Base-by-base conservation (phyloP, 139 green algal genomes). In the Astrephomene gubernaculifera region DNA sequence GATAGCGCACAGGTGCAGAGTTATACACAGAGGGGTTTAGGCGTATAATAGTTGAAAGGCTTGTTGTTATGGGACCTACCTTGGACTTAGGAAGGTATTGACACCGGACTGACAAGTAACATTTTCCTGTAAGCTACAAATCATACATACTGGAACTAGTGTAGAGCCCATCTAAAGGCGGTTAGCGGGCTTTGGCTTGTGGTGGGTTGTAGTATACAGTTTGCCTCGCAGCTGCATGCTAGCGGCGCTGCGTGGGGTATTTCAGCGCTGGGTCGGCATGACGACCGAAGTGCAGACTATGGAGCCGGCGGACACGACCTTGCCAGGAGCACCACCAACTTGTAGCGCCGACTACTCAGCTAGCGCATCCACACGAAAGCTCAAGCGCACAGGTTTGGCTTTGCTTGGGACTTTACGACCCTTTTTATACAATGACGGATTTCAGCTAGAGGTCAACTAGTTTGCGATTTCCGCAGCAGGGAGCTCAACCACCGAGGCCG, bases 211-310 rank as follows among this genome's bases (percentile, higher is more conserved):
- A 43, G 33, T 4, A 43, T n/a, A 31, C 10, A 43, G 64, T 4
- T 38, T 38, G 8, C 67, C 4, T 73, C 31, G 21, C 8, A 31
- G 43, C 43, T 81, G 8, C 25, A 82, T 70, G 73, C 73, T 70
- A 27, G 38, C 53, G 4, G 73, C 73, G 33, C 35, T 81, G 21
- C 53, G 73, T 1, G 73, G 73, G 6, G 33, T 81, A 0, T 31
- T 81, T 19, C 33, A 81, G 53, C 73, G 73, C 73, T 81, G 53
- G 53, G 14, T 67, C 33, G 73, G 73, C n/a, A 70, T 70, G 52
- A 81, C 73, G 22, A 63, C 71, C 44, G 71, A 79, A 19, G 71
- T 79, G 71, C 71, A 79, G 49, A 53, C 72, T 36, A 21, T 68
- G 10, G 72, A 67, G 49, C 29, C 29, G 14, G 44, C 22, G 25